A percentile compares a stretch with the other conserved stretches of the same genome.
These are phyloP conservation scores for Blastomyces silverae DNA, from an alignment of 2,329 filamentous ascomycete genomes.

Conservation along the genomic window DNA sequence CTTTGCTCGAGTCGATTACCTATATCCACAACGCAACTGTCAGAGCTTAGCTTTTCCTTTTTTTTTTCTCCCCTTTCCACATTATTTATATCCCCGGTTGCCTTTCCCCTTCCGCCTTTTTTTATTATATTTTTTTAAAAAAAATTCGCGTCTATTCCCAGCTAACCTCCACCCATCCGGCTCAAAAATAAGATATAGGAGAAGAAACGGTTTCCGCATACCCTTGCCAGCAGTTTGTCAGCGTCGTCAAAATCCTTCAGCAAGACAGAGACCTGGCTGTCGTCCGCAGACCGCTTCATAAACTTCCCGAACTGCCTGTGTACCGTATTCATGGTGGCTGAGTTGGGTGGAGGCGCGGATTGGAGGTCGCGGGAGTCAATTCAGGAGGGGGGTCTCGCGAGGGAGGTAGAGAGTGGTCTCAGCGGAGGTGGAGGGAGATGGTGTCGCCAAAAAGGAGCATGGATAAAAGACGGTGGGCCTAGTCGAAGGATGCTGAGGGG, in stretches of 20 bases:
- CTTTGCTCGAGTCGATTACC: conserved; percentile 68
- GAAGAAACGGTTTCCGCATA: conserved; percentile 34
- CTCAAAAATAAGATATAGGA: neutral
- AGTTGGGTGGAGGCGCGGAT: neutral
- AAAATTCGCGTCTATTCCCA: no score
- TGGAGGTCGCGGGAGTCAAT: neutral
- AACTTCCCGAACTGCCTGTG: conserved; percentile 69
- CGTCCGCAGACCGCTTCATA: conserved; percentile 63
- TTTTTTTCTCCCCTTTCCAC: neutral
- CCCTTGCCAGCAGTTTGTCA: conserved; percentile 65
- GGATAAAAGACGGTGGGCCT: neutral
- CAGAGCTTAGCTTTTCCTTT: neutral
- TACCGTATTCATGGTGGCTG: conserved; percentile 44
- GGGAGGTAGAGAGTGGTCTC: neutral
- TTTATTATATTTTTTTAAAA: no score
- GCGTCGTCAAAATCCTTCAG: conserved; percentile 75
- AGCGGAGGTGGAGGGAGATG: neutral
- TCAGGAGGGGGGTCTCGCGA: no score
- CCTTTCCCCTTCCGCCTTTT: neutral
- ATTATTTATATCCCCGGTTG: neutral
- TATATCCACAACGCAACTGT: conserved; percentile 32
- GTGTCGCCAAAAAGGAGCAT: neutral
- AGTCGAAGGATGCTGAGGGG: neutral
- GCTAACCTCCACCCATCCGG: neutral
- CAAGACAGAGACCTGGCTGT: conserved; percentile 66